These are phyloP conservation scores for Globisporangium polare DNA, from an alignment of 352 stramenopile genomes.

Conservation along the genomic window DNA sequence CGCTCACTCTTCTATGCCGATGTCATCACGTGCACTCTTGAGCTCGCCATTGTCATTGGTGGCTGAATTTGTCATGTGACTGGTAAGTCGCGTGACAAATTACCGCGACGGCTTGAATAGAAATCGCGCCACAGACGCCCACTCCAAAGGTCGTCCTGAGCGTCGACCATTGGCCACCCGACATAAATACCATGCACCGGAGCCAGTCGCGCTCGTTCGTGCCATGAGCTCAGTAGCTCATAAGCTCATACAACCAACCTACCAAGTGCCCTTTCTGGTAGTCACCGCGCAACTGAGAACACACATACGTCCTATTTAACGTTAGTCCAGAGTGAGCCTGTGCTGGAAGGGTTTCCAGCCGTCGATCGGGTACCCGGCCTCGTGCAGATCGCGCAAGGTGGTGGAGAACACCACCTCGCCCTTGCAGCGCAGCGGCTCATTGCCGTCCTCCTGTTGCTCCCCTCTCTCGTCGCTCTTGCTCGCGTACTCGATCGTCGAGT, in stretches of 20 bases:
- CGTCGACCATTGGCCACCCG: neutral
- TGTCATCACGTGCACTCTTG: neutral
- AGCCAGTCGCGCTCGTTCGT: too few relatives aligned
- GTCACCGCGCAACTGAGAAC: neutral
- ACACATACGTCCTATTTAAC: neutral
- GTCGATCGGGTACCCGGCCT: conserved; percentile 8
- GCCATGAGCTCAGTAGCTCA: too few relatives aligned
- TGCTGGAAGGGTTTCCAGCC: conserved; percentile 11
- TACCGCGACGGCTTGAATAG: neutral
- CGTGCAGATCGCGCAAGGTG: conserved; percentile 8
- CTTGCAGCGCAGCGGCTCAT: conserved; percentile 11
- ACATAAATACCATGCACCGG: neutral
- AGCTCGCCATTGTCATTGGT: neutral
- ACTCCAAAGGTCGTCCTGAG: conserved; percentile 8
- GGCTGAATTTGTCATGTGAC: neutral
- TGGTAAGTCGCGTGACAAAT: too few relatives aligned
- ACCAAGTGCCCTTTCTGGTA: too few relatives aligned
- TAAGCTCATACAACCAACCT: too few relatives aligned
- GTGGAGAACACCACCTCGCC: conserved; percentile 14
- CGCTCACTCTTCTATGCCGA: neutral
- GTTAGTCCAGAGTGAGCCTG: conserved; percentile 10
- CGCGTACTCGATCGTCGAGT: conserved; percentile 15
- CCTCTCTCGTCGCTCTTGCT: neutral
- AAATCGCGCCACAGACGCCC: neutral
- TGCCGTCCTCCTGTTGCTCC: neutral